phyloP scores from a whole-genome alignment of 1,284 basidiomycete species.

The Peniophora sp. region DNA sequence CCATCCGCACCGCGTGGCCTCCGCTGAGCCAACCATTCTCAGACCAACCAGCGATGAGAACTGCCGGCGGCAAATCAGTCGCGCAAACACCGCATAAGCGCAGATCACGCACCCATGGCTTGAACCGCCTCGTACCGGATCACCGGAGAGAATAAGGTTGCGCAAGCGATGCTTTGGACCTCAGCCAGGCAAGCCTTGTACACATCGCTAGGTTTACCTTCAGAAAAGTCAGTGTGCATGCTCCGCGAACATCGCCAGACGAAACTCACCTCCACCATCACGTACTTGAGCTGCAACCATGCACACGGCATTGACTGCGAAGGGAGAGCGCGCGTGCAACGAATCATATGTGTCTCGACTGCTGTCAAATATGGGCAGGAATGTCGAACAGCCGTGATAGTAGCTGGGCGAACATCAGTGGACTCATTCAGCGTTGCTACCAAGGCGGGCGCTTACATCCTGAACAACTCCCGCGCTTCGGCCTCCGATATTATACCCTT shows the following conservation, averaged over 20 bases:
- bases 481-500: constrained; percentile 72
- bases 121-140: constrained; percentile 79
- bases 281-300: constrained; percentile 84
- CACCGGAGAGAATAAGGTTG: constrained; percentile 81
- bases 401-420: constrained; percentile 40
- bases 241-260: neutral
- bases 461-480: constrained; percentile 79
- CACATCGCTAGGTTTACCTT: constrained; percentile 58
- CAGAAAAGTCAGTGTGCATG: constrained; percentile 2
- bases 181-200: constrained; percentile 68
- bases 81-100: constrained; percentile 4
- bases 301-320: constrained; percentile 80
- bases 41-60: constrained; percentile 84
- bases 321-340: constrained; percentile 74
- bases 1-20: constrained; percentile 90
- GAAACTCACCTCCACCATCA: constrained; percentile 71
- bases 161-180: constrained; percentile 76
- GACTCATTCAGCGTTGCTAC: constrained; percentile 10
- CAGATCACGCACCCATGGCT: constrained; percentile 69
- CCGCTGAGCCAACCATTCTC: constrained; percentile 89
- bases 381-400: constrained; percentile 83
- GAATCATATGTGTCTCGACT: constrained; percentile 74
- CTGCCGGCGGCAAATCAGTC: constrained; percentile 27
- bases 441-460: constrained; percentile 48
- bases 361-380: constrained; percentile 80